Evolutionary conservation across 2,329 filamentous ascomycete species (phyloP).

Genomic region (Trichoderma cornu-damae): DNA sequence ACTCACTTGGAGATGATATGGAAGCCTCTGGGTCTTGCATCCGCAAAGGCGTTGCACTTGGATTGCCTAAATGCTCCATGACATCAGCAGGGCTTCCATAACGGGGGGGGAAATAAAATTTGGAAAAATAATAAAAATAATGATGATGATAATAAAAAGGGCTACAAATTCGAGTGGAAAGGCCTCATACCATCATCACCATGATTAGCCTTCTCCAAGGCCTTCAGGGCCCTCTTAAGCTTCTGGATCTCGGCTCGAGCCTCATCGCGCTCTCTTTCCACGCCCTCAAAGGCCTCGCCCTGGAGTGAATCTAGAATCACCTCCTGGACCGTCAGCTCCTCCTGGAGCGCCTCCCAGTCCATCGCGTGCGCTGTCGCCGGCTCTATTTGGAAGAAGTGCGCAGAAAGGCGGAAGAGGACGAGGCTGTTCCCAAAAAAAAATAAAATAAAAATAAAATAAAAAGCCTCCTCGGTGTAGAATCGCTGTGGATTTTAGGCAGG

Average conservation of each 20-base stretch:
- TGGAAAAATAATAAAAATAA: too few relatives aligned
- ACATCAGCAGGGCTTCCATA: not conserved
- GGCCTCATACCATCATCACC: not conserved
- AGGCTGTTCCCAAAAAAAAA: not conserved
- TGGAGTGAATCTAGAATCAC: slow-evolving; percentile 42
- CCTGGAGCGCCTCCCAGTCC: slow-evolving; percentile 30
- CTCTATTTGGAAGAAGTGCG: too few relatives aligned
- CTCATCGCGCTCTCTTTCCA: slow-evolving; percentile 29
- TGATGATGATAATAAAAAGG: too few relatives aligned
- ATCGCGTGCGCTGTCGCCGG: slow-evolving; percentile 11
- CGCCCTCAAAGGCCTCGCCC: slow-evolving; percentile 26
- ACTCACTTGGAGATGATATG: not conserved
- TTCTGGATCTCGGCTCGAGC: slow-evolving; percentile 27
- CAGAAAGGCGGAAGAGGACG: too few relatives aligned
- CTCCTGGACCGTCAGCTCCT: slow-evolving; percentile 41
- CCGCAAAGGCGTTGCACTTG: not conserved
- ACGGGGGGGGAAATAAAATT: too few relatives aligned
- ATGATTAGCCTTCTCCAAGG: not conserved
- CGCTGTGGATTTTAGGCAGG: too few relatives aligned
- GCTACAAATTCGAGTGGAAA: too few relatives aligned
- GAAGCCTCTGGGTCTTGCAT: not conserved
- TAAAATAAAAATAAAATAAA: too few relatives aligned
- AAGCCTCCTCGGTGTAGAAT: too few relatives aligned
- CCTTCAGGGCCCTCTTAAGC: slow-evolving; percentile 31
- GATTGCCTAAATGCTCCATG: not conserved